Evolutionary conservation across 257 asterid genomes (phyloP), one percentile per base, ranked within the genome.

Genomic region (Solanum pimpinellifolium): DNA sequence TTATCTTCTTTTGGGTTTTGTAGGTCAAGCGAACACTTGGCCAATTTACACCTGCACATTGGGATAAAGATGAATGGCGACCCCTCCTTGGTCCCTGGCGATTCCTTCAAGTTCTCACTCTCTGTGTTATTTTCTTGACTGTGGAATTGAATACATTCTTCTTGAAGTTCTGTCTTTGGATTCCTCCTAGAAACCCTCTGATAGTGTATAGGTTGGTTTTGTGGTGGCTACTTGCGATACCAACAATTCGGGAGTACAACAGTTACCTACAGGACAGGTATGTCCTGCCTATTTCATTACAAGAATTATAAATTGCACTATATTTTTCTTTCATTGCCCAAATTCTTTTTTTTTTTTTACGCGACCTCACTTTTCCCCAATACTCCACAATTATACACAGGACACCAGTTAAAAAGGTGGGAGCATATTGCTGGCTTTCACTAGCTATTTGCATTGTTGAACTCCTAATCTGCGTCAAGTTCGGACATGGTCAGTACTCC

Each of bases 1-100:
- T 12, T 11, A 46, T 37, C 41, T 46, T 72, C 20, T 42, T 47
- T 44, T 66, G 77, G 69, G 69, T 73, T 75, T 89, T 89, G n/a
- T 91, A 97, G 98, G 98, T 97, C 7, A 95, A 91, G 91, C 93
- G 98, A 91, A 94, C 99, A 59, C 91, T 97, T 62, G 96, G 98
- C 41, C 99, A 97, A 86, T 97, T 95, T 85, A 97, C 99, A 65
- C 99, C 98, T 4, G 98, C 99, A 33, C 93, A 89, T 69, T 97
- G 98, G 99, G 98, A 97, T 92, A 97, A 95, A 91, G 98, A 97
- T 83, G 99, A 97, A 90, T 97, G 99, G 99, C 99, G 93, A 91
- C 99, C 99, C 66, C 91, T 97, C 88, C 98, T 95, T 84, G 99
- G 98, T 60, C 99, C 99, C 29, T 90, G 95, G 90, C 94, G 99